Base-by-base conservation (phyloP, 164 flowering plant genomes). In the Kalanchoe fedtschenkoi region DNA sequence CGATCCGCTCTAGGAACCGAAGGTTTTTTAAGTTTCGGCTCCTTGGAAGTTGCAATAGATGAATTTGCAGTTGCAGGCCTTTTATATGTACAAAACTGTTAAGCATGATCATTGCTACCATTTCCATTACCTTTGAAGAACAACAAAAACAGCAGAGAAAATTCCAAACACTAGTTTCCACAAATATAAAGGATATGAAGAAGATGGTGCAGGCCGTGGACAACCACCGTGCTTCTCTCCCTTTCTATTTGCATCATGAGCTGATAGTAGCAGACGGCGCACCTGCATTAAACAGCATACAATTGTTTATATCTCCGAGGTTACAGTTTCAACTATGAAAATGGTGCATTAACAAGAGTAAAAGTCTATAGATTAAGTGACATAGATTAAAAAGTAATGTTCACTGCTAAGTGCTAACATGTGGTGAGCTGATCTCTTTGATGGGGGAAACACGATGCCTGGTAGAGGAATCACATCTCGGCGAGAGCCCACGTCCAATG, bases 111-210 rank as follows among this genome's bases (percentile, higher is more conserved):
- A 28, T 16, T 42, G 24, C 26, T 7, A 42, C 14, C 41, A 63
- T 47, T 61, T 54, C 11, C 1, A 64, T n/a, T 21, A 26, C 21
- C 11, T 26, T 10, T 38, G 35, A 13, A 62, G 37, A 44, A 19
- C 43, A 47, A n/a, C n/a, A n/a, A n/a, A n/a, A 62, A 33, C 57
- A 21, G 2, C 4, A 5, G n/a, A 60, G 43, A 46, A 14, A 34
- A 54, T 55, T 16, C n/a, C 4, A 29, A 4, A 29, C 21, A 41
- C 15, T 28, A 9, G 46, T 21, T 39, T 17, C 11, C 14, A 34
- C 47, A 30, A 43, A 53, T 11, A n/a, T 56, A 57, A 83, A 85
- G 96, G 98, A 93, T 89, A 89, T 88, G 87, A 80, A 69, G 83
- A 65, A 60, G 80, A 66, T 62, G 79, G 65, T 62, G 62, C 32